Evolutionary conservation across 169 alveolate species (phyloP).

Genomic region (Miamiensis avidus): DNA sequence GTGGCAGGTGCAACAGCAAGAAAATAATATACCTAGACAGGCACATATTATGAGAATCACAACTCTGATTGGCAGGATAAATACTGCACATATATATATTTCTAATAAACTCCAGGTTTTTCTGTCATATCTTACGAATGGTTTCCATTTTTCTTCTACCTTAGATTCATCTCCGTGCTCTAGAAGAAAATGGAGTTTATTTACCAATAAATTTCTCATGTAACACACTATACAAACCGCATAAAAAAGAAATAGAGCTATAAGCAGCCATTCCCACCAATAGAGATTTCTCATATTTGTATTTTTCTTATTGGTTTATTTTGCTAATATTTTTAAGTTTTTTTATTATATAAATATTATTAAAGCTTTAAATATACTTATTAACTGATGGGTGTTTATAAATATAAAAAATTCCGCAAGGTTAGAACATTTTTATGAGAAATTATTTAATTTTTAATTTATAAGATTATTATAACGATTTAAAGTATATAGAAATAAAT

Average conservation of each 20-base stretch:
- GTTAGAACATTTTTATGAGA: too few relatives aligned
- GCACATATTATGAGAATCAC: constrained; percentile 2
- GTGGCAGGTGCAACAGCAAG: background rate
- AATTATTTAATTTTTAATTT: too few relatives aligned
- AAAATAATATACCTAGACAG: constrained; percentile 9
- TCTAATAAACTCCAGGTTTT: constrained; percentile 23
- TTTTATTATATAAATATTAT: too few relatives aligned
- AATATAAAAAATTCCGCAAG: too few relatives aligned
- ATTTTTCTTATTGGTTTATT: too few relatives aligned
- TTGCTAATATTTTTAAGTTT: background rate
- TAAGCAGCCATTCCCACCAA: background rate
- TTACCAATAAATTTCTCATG: background rate
- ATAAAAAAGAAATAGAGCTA: background rate
- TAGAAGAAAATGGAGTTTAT: too few relatives aligned
- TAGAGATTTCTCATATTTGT: background rate
- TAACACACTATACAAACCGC: background rate
- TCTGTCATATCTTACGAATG: constrained; percentile 35
- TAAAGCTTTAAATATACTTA: too few relatives aligned
- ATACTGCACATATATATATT: constrained; percentile 33
- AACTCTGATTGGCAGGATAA: constrained; percentile 33
- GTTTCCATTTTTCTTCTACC: constrained; percentile 16
- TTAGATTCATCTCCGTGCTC: background rate
- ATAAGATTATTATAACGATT: too few relatives aligned
- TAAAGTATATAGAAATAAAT: too few relatives aligned
- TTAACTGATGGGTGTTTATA: too few relatives aligned